Conservation (phyloP, 225 moss, liverwort and hornwort species). For the Ulota crispa region DNA sequence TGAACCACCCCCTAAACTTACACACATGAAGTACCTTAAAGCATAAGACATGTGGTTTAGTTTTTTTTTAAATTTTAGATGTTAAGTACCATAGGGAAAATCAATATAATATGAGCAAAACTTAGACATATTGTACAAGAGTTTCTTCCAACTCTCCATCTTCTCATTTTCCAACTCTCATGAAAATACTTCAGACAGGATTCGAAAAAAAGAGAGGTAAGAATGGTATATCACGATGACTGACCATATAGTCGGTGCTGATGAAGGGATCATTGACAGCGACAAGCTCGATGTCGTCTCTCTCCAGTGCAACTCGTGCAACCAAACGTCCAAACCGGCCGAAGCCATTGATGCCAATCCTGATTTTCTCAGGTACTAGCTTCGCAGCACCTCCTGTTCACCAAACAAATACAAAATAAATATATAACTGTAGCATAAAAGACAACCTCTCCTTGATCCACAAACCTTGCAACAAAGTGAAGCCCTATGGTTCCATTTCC, state of each 20-base stretch:
- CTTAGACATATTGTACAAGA: too few relatives aligned
- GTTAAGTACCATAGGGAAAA: too few relatives aligned
- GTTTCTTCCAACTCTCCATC: too few relatives aligned
- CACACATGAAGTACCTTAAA: too few relatives aligned
- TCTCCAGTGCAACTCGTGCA: constrained; percentile 56
- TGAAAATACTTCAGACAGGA: not conserved
- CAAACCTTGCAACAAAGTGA: not conserved
- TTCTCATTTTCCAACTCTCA: not conserved
- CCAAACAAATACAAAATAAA: not conserved
- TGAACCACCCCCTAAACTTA: too few relatives aligned
- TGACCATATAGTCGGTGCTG: constrained; percentile 55
- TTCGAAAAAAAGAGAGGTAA: not conserved
- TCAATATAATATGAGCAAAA: too few relatives aligned
- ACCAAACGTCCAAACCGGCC: constrained; percentile 82
- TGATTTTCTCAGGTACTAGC: constrained; percentile 39
- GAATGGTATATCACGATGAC: not conserved
- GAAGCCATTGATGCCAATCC: constrained; percentile 50
- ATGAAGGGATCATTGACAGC: constrained; percentile 63
- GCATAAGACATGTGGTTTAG: too few relatives aligned
- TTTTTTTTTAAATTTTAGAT: too few relatives aligned
- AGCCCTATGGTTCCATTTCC: not conserved
- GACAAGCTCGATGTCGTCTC: constrained; percentile 72
- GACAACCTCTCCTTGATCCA: not conserved
- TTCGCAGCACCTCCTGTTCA: constrained; percentile 32
- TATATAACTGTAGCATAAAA: not conserved